phyloP scores from a whole-genome alignment of 2,329 filamentous ascomycete genomes.

The Graphiopsis chlorocephala region DNA sequence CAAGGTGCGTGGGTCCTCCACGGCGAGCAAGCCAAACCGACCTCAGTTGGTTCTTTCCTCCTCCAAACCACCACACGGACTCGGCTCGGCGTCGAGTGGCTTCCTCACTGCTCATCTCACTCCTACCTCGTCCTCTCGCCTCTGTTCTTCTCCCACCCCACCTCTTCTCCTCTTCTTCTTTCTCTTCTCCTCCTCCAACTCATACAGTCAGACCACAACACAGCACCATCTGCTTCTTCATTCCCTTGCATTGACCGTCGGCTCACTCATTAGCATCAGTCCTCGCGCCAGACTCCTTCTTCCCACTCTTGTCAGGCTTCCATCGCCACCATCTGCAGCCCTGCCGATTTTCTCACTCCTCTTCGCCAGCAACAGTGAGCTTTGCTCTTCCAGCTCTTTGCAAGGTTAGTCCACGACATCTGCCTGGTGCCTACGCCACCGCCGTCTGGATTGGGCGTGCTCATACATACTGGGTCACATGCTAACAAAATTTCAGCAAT shows the following conservation, averaged over 20 bases:
- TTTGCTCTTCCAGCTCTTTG: slow-evolving; percentile 2
- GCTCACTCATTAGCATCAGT: slow-evolving; percentile 26
- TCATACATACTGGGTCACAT: neutral
- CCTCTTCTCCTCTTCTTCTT: neutral
- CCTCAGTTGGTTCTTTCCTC: slow-evolving; percentile 13
- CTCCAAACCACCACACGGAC: neutral
- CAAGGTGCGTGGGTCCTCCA: slow-evolving; percentile 1
- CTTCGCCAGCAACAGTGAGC: slow-evolving; percentile 61
- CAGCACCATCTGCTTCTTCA: slow-evolving; percentile 33
- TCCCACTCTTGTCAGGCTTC: slow-evolving; percentile 85
- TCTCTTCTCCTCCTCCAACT: slow-evolving; percentile 21
- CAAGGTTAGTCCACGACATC: neutral
- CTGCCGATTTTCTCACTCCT: slow-evolving; percentile 61
- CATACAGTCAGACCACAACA: slow-evolving; percentile 25
- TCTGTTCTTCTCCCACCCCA: slow-evolving; percentile 5
- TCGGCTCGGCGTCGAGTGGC: slow-evolving; percentile 8
- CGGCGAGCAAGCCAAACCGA: slow-evolving; percentile 6
- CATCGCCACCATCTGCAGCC: slow-evolving; percentile 94
- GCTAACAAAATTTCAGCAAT: neutral
- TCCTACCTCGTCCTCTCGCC: slow-evolving; percentile 15
- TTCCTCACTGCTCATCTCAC: slow-evolving; percentile 1
- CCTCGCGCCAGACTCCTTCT: slow-evolving; percentile 18
- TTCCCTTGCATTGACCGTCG: slow-evolving; percentile 35
- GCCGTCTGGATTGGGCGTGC: neutral
- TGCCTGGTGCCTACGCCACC: neutral